Evolutionary conservation across 129 eudicot genomes (phyloP).

Genomic region (Helianthus tuberosus): DNA sequence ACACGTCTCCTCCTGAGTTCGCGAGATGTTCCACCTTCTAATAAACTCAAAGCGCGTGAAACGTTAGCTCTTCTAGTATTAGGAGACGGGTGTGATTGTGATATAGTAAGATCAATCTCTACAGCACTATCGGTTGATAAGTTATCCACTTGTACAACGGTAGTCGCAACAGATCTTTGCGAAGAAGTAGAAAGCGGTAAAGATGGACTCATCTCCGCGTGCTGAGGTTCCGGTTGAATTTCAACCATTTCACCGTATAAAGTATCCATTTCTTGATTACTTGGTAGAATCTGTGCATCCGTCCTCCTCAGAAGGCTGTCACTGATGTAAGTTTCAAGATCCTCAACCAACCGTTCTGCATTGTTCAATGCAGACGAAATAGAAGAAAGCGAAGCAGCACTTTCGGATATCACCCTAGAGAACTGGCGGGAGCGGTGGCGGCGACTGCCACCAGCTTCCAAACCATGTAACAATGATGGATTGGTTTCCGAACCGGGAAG

Average conservation of each 20-base stretch:
- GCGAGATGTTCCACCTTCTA: constrained; percentile 48
- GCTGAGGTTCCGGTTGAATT: constrained; percentile 42
- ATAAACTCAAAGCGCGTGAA: constrained; percentile 45
- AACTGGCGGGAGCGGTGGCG: constrained; percentile 60
- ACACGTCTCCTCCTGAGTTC: constrained; percentile 71
- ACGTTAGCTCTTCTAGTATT: constrained; percentile 50
- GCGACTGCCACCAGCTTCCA: constrained; percentile 44
- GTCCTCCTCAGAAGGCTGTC: constrained; percentile 49
- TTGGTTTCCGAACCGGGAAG: constrained; percentile 19
- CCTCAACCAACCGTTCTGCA: constrained; percentile 73
- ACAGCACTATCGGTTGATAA: constrained; percentile 28
- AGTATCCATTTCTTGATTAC: constrained; percentile 33
- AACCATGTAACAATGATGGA: constrained; percentile 24
- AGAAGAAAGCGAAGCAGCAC: constrained; percentile 80
- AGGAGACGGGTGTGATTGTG: constrained; percentile 39
- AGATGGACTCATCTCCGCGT: constrained; percentile 36
- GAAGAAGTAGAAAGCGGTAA: constrained; percentile 44
- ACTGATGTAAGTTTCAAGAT: constrained; percentile 56
- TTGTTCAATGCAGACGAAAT: constrained; percentile 67
- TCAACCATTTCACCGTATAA: constrained; percentile 31
- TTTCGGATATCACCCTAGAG: constrained; percentile 70
- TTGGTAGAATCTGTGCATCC: constrained; percentile 29
- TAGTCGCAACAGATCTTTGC: constrained; percentile 39
- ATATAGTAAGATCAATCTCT: constrained; percentile 38
- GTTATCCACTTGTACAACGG: constrained; percentile 41